Conservation (phyloP, 2,329 filamentous ascomycete genomes). For the Grosmannia clavigera region DNA sequence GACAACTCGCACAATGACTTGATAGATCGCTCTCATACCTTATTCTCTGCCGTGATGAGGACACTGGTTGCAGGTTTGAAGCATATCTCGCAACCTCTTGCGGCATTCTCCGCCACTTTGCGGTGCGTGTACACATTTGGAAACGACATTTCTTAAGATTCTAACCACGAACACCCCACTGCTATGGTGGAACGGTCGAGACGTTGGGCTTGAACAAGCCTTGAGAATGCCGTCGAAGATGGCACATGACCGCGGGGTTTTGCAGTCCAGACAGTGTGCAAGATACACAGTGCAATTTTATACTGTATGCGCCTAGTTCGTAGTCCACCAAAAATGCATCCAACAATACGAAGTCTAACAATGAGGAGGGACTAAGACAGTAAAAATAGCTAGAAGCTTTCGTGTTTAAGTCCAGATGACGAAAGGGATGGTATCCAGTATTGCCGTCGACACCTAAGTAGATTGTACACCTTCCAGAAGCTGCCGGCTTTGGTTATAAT, state of each 20-base stretch:
- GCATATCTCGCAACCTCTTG: constrained; percentile 82
- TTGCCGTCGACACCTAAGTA: too few relatives aligned
- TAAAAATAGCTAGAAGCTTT: too few relatives aligned
- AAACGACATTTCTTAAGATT: constrained; percentile 34
- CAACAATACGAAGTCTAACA: too few relatives aligned
- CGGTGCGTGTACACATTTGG: constrained; percentile 77
- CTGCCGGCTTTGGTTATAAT: too few relatives aligned
- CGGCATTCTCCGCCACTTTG: constrained; percentile 70
- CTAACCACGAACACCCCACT: too few relatives aligned
- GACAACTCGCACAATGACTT: neutral
- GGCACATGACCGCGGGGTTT: neutral
- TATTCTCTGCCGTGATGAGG: constrained; percentile 77
- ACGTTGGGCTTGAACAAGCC: neutral
- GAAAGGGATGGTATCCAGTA: too few relatives aligned
- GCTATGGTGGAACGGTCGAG: neutral
- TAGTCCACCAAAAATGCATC: neutral
- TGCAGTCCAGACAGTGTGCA: neutral
- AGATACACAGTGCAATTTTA: neutral
- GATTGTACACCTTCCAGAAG: too few relatives aligned
- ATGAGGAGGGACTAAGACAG: too few relatives aligned
- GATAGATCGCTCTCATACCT: constrained; percentile 40
- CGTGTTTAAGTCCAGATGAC: too few relatives aligned
- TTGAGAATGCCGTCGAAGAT: neutral
- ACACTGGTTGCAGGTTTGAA: constrained; percentile 81
- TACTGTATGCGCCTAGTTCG: neutral